Evolutionary conservation across 2,329 filamentous ascomycete genomes (phyloP).

Genomic region (Sporothrix phasma): DNA sequence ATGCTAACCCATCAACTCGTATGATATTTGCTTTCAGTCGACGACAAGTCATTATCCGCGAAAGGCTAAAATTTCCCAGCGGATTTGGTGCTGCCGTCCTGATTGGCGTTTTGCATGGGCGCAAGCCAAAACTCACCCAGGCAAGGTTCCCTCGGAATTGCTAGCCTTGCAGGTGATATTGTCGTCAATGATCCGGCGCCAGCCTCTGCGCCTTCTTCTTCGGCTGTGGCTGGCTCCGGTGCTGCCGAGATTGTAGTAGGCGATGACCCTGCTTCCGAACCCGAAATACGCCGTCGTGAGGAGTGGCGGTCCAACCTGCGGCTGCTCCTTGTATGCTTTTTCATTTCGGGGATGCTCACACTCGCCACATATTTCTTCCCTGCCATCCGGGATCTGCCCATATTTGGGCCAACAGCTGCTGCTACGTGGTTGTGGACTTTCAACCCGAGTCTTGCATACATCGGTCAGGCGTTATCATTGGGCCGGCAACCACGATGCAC

Average conservation of each 20-base stretch:
- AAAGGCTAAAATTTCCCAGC: constrained; percentile 88
- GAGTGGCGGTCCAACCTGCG: constrained; percentile 39
- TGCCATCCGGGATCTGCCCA: constrained; percentile 69
- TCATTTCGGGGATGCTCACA: constrained; percentile 57
- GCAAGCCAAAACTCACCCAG: constrained; percentile 3
- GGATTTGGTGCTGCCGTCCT: constrained; percentile 88
- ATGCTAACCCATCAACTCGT: not conserved
- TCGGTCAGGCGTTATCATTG: constrained; percentile 98
- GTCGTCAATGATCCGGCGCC: not conserved
- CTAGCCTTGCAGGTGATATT: constrained; percentile 21
- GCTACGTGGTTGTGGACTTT: constrained; percentile 86
- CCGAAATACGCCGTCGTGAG: constrained; percentile 27
- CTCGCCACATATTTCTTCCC: constrained; percentile 85
- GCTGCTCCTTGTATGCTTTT: constrained; percentile 47
- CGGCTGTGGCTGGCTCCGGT: not conserved
- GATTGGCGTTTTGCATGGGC: constrained; percentile 78
- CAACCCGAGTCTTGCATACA: constrained; percentile 93
- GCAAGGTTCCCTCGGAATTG: constrained; percentile 21
- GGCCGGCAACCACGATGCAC: constrained; percentile 87
- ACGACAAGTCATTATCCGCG: constrained; percentile 83
- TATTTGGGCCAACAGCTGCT: constrained; percentile 69
- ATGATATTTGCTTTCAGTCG: constrained; percentile 35
- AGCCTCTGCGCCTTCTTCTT: not conserved
- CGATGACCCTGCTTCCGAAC: constrained; percentile 14
- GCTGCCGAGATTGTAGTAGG: constrained; percentile 12